A percentile compares a stretch with the other conserved stretches of the same genome.
phyloP scores from a whole-genome alignment of 1,139 yeast genomes.

The Candida sp. region DNA sequence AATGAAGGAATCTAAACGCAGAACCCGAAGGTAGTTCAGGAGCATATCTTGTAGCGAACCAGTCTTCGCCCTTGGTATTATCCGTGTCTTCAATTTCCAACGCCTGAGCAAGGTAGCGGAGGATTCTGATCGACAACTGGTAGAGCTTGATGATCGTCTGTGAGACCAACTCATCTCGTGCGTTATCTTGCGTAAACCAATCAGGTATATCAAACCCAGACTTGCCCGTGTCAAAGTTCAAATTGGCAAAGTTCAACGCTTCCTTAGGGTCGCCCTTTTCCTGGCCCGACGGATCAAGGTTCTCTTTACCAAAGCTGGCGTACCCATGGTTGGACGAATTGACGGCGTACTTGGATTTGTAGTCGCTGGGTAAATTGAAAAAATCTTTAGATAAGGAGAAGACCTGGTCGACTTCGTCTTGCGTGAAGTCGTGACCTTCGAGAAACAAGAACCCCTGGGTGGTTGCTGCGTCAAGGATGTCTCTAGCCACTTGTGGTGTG shows the following conservation, averaged over 20 bases:
- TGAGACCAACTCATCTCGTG: conserved; percentile 34
- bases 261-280: conserved; percentile 67
- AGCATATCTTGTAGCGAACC: conserved; percentile 64
- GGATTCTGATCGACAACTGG: conserved; percentile 41
- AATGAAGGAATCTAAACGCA: conserved; percentile 70
- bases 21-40: conserved; percentile 58
- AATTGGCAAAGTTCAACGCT: conserved; percentile 48
- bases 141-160: conserved; percentile 45
- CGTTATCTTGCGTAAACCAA: conserved; percentile 39
- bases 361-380: conserved; percentile 54
- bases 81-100: conserved; percentile 54
- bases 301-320: conserved; percentile 63
- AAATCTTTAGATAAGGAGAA: conserved; percentile 60
- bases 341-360: conserved; percentile 52
- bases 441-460: conserved; percentile 74
- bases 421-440: conserved; percentile 72
- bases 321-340: conserved; percentile 64
- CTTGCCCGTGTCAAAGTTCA: conserved; percentile 45
- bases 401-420: conserved; percentile 57
- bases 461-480: conserved; percentile 61
- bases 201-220: conserved; percentile 41
- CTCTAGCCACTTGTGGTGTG: conserved; percentile 47
- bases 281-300: conserved; percentile 50
- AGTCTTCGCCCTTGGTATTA: conserved; percentile 41
- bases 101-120: conserved; percentile 61